These are phyloP conservation scores for Rutstroemia sp. DNA, from an alignment of 2,329 filamentous ascomycete species.

Conservation along the genomic window DNA sequence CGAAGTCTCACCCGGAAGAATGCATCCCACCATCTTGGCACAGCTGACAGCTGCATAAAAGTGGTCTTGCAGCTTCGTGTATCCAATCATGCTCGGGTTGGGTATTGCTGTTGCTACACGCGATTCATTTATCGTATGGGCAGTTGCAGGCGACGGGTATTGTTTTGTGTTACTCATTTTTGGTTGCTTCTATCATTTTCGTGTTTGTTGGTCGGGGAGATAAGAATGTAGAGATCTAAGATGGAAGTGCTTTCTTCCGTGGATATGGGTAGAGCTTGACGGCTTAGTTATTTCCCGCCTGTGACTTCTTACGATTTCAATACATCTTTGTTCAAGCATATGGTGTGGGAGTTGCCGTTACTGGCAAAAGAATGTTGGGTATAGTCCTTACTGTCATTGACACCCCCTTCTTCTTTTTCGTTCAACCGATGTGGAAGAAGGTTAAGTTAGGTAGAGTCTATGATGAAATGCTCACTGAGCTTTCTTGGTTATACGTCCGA, in stretches of 20 bases:
- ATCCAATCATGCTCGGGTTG: not conserved
- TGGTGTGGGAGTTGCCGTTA: too few relatives aligned
- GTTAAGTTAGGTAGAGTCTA: too few relatives aligned
- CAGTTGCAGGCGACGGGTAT: not conserved
- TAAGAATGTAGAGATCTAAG: not conserved
- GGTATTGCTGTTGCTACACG: not conserved
- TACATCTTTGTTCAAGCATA: too few relatives aligned
- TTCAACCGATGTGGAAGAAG: too few relatives aligned
- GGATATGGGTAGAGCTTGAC: not conserved
- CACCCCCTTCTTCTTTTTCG: too few relatives aligned
- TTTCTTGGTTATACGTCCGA: not conserved
- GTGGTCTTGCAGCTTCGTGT: not conserved
- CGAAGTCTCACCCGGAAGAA: constrained; percentile 6
- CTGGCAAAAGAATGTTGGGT: too few relatives aligned
- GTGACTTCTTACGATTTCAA: not conserved
- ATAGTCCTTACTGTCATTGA: too few relatives aligned
- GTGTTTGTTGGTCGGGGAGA: not conserved
- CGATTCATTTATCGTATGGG: not conserved
- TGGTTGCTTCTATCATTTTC: not conserved
- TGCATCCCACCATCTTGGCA: not conserved
- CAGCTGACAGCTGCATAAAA: constrained; percentile 2
- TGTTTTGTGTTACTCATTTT: not conserved
- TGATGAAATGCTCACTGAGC: too few relatives aligned
- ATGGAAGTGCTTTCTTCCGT: too few relatives aligned
- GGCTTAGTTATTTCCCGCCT: not conserved